Evolutionary conservation across 257 asterid species (phyloP), one percentile per base, ranked within the genome.

Genomic region (Salvia splendens): DNA sequence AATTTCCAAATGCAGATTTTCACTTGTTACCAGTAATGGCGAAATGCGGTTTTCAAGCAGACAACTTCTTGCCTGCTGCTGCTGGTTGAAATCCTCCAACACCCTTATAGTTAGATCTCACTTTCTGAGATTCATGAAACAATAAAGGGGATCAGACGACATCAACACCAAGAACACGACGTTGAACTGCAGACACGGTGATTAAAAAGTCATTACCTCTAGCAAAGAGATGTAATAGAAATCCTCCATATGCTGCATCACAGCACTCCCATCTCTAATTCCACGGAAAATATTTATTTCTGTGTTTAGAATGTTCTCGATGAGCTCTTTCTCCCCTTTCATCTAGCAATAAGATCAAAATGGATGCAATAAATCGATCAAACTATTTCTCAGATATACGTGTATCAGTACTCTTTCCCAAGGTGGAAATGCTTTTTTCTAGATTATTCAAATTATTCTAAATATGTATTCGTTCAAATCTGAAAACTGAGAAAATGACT

Each of bases 181-280:
- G 69, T 32, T 12, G 10, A 4, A 8, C 30, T 32, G 45, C 35
- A 8, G 54, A n/a, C 48, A 42, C 5, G 14, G 55, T 15, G 67
- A 43, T 1, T 62, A 15, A 12, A 33, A 30, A 42, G 28, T 6
- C 28, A 15, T 57, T 78, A 93, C 99, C 99, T 93, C 97, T 55
- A 93, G 84, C 70, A 93, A 76, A 4, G 95, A 74, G 40, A 93
- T 77, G 72, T 93, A 93, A 56, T 93, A 93, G 85, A 93, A 93
- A 79, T 93, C 97, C 79, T 93, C 99, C 99, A 93, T 93, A 52
- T 93, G 99, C 83, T 93, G 99, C 99, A 90, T 91, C 5, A 93
- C 95, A 58, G 96, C 99, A 82, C 88, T 93, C 50, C 97, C 99
- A 74, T 93, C 99, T 85, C 99, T 84, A 49, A 93, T 90, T n/a